Evolutionary conservation across 73 alveolate species (phyloP).

Genomic region (Urostyla sp.): DNA sequence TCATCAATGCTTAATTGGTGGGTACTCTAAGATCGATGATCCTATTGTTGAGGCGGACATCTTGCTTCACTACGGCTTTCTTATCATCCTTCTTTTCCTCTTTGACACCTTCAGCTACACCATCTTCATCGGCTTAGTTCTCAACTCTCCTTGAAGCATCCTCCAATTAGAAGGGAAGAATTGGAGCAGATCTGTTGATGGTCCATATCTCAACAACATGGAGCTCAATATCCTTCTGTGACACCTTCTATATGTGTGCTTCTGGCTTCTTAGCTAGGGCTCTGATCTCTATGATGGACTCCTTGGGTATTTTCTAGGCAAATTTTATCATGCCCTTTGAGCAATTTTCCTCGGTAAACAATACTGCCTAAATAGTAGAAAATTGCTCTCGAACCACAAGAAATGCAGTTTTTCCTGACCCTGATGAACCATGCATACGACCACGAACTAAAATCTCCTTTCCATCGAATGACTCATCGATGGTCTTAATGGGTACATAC

Average conservation of each 20-base stretch:
- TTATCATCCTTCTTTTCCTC: conserved; percentile 77
- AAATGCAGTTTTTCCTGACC: conserved; percentile 94
- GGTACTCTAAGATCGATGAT: conserved; percentile 97
- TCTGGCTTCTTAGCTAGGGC: conserved; percentile 86
- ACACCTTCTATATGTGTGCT: conserved; percentile 81
- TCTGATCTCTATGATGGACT: conserved; percentile 88
- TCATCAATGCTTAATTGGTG: conserved; percentile 95
- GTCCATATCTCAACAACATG: conserved; percentile 77
- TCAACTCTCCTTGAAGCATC: conserved; percentile 94
- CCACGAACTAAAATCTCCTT: conserved; percentile 86
- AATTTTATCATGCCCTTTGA: conserved; percentile 91
- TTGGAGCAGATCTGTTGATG: conserved; percentile 83
- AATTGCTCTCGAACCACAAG: conserved; percentile 92
- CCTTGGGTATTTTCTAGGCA: conserved; percentile 84
- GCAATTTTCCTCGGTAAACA: conserved; percentile 74
- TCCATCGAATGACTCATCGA: conserved; percentile 78
- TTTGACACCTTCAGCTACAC: conserved; percentile 64
- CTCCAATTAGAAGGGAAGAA: conserved; percentile 95
- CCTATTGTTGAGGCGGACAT: conserved; percentile 95
- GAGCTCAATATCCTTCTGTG: conserved; percentile 93
- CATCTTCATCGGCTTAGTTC: conserved; percentile 92
- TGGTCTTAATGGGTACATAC: conserved; percentile 29
- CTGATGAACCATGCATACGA: conserved; percentile 91
- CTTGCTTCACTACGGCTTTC: conserved; percentile 78
- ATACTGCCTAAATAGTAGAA: conserved; percentile 89